Percentiles rank a stretch among this genome's conserved stretches.
These are phyloP conservation scores for Penicillium sp. DNA, from an alignment of 2,329 filamentous ascomycete genomes.

Conservation along the genomic window DNA sequence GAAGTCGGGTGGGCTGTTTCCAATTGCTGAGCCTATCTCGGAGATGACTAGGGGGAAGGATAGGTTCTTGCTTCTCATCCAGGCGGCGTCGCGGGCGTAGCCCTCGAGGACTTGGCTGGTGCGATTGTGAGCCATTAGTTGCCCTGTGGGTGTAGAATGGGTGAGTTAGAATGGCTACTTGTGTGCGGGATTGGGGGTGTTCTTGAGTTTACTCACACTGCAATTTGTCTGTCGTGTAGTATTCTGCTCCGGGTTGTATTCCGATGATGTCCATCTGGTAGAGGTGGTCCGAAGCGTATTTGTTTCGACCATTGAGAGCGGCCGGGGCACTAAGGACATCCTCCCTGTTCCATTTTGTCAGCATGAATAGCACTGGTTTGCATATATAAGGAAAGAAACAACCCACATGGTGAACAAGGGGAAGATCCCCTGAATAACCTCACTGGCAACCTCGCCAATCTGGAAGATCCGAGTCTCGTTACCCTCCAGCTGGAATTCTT, in stretches of 20 bases:
- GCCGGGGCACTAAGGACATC: background rate
- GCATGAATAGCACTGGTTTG: too few relatives aligned
- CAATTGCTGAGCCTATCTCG: slow-evolving; percentile 3
- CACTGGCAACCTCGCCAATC: slow-evolving; percentile 4
- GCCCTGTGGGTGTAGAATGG: background rate
- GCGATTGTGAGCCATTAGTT: background rate
- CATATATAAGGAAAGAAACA: background rate
- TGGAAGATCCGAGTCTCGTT: slow-evolving; percentile 1
- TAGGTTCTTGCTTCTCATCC: background rate
- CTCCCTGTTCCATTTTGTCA: background rate
- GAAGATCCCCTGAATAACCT: background rate
- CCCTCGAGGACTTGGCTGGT: background rate
- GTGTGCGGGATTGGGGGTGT: too few relatives aligned
- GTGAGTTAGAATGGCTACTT: background rate
- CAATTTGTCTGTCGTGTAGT: background rate
- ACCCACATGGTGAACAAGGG: background rate
- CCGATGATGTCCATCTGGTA: slow-evolving; percentile 5
- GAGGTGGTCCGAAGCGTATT: slow-evolving; percentile 12
- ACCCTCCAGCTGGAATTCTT: background rate
- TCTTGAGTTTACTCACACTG: background rate
- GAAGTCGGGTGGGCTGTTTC: background rate
- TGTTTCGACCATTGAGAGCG: background rate
- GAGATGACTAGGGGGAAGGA: slow-evolving; percentile 6
- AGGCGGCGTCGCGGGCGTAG: background rate
- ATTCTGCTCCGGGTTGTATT: background rate